Evolutionary conservation across 345 rosid genomes (phyloP).

Genomic region (Citrus mangshanensis): DNA sequence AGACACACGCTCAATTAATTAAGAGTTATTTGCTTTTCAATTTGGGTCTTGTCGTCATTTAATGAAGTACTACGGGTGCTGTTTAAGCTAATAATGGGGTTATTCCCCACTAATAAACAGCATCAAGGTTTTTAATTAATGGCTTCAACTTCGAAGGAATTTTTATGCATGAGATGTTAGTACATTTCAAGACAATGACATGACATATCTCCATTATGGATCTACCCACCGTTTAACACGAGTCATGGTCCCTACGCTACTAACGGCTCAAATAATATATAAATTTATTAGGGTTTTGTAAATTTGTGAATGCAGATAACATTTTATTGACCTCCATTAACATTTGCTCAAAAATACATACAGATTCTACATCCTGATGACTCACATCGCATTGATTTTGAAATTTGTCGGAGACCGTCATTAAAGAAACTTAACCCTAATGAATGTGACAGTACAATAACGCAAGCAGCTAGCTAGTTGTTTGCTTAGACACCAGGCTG

Average conservation of each 20-base stretch:
- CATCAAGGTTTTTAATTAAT: background rate
- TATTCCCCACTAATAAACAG: conserved; percentile 26
- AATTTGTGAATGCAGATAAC: no score
- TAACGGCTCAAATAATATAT: background rate
- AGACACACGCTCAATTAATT: no score
- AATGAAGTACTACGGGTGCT: background rate
- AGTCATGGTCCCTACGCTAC: conserved; percentile 28
- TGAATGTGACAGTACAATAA: conserved; percentile 13
- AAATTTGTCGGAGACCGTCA: no score
- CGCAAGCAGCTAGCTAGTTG: background rate
- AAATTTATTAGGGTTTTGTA: no score
- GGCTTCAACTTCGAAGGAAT: conserved; percentile 9
- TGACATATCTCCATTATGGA: conserved; percentile 32
- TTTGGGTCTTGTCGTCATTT: conserved; percentile 9
- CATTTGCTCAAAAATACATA: no score
- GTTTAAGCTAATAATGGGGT: conserved; percentile 40
- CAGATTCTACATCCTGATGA: no score
- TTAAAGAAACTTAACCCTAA: background rate
- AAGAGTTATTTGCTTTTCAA: no score
- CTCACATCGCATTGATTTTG: no score
- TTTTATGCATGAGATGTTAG: conserved; percentile 27
- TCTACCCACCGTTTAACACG: conserved; percentile 35
- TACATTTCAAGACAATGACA: conserved; percentile 38
- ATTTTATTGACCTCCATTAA: no score
- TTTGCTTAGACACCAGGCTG: conserved; percentile 4